Evolutionary conservation across 192 early-diverging fungal species (phyloP).

Genomic region (Umbelopsis isabellina): DNA sequence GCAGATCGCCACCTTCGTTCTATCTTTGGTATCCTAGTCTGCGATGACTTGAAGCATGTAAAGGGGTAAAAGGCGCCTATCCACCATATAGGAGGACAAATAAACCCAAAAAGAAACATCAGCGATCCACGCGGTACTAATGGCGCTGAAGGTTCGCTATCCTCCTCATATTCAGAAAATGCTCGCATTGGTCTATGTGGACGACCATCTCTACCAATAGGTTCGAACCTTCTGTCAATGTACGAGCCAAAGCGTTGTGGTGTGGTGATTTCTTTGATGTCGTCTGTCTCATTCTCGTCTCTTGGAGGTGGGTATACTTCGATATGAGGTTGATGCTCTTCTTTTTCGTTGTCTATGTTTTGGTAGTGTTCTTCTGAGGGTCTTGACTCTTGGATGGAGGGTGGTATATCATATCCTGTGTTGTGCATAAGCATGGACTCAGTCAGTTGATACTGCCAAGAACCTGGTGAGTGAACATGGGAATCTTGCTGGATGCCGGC

Average conservation of each 20-base stretch:
- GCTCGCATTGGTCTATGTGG: neutral
- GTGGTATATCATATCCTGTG: neutral
- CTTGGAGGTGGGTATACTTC: neutral
- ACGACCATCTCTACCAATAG: neutral
- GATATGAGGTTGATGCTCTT: neutral
- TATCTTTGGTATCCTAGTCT: neutral
- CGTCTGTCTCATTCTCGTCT: neutral
- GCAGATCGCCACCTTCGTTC: slow-evolving; percentile 18
- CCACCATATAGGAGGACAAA: slow-evolving; percentile 17
- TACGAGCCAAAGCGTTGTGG: slow-evolving; percentile 3
- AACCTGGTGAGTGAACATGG: neutral
- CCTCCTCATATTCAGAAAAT: slow-evolving; percentile 12
- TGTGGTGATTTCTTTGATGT: neutral
- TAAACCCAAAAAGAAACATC: neutral
- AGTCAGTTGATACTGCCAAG: slow-evolving; percentile 14
- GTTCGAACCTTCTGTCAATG: neutral
- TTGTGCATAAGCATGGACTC: slow-evolving; percentile 17
- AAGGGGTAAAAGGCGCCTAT: neutral
- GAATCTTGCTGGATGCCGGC: neutral
- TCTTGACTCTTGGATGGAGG: neutral
- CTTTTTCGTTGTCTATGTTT: neutral
- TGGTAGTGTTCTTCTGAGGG: neutral
- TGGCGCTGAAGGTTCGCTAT: neutral
- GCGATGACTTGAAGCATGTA: neutral
- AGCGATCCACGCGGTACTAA: neutral